These are phyloP conservation scores for Straminergon stramineum DNA, from an alignment of 225 moss, liverwort and hornwort genomes.

Conservation along the genomic window DNA sequence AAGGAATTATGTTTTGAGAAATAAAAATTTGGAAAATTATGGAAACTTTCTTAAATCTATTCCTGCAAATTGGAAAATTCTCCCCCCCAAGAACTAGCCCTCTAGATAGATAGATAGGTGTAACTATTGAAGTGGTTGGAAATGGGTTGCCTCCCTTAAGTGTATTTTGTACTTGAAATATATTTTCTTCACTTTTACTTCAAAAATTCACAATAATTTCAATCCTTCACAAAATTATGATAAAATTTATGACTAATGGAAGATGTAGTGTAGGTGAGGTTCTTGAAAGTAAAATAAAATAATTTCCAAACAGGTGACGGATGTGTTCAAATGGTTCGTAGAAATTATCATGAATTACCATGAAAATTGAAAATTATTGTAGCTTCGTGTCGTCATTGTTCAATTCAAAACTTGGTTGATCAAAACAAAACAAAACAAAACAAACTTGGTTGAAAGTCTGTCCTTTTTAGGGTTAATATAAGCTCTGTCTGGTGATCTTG, in stretches of 20 bases:
- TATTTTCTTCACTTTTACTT: background rate
- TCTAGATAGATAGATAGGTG: too few species aligned
- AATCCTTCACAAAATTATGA: background rate
- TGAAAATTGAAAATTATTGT: background rate
- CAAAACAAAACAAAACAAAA: too few species aligned
- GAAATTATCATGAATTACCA: background rate
- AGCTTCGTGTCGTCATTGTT: background rate
- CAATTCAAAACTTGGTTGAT: too few species aligned
- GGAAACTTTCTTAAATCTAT: too few species aligned
- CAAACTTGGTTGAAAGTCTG: background rate
- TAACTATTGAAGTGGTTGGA: too few species aligned
- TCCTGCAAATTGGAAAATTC: too few species aligned
- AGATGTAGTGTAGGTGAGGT: background rate
- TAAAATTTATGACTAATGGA: too few species aligned
- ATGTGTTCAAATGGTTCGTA: background rate
- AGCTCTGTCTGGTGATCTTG: background rate
- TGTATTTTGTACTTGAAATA: background rate
- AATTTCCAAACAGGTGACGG: background rate
- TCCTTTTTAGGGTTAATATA: background rate
- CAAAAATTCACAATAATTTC: background rate
- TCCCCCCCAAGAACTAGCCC: too few species aligned
- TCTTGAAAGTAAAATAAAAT: background rate
- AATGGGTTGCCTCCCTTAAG: too few species aligned
- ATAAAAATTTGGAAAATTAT: too few species aligned
- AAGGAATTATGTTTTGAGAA: too few species aligned